These are phyloP conservation scores for Zostera marina DNA, from an alignment of 116 monocot genomes.

Conservation along the genomic window DNA sequence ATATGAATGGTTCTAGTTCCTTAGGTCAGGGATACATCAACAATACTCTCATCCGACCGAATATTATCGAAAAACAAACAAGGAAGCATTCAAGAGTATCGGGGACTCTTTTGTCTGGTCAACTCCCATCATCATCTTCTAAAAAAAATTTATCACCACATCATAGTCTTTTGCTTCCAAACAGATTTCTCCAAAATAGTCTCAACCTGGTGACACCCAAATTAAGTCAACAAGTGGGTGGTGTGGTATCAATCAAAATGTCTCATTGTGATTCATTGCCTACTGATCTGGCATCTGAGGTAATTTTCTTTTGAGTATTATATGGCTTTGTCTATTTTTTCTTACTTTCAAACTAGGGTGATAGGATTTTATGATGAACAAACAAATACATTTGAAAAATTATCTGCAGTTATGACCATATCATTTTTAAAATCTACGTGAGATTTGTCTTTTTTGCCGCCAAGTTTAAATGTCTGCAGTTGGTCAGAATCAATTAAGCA, in stretches of 20 bases:
- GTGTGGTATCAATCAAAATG: constrained; percentile 3
- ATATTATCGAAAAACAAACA: not conserved
- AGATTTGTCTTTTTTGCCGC: too few relatives aligned
- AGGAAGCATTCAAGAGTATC: not conserved
- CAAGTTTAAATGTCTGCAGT: too few relatives aligned
- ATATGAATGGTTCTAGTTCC: constrained; percentile 11
- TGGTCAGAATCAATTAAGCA: too few relatives aligned
- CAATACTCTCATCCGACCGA: not conserved
- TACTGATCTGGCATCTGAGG: constrained; percentile 59
- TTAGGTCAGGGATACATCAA: constrained; percentile 3
- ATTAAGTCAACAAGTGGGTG: not conserved
- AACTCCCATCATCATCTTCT: constrained; percentile 3
- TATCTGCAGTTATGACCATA: not conserved
- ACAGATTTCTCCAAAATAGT: constrained; percentile 23
- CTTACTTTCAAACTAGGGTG: not conserved
- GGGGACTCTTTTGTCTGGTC: not conserved
- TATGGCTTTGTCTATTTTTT: not conserved
- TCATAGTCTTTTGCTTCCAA: constrained; percentile 13
- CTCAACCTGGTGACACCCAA: constrained; percentile 9
- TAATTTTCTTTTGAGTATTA: constrained; percentile 7
- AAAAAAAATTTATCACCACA: not conserved
- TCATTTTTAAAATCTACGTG: not conserved
- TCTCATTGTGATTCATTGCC: constrained; percentile 33
- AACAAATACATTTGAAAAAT: not conserved
- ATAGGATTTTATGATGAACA: not conserved